Conservation (phyloP, 2,329 filamentous ascomycete genomes). For the Tolypocladium ophioglossoides region DNA sequence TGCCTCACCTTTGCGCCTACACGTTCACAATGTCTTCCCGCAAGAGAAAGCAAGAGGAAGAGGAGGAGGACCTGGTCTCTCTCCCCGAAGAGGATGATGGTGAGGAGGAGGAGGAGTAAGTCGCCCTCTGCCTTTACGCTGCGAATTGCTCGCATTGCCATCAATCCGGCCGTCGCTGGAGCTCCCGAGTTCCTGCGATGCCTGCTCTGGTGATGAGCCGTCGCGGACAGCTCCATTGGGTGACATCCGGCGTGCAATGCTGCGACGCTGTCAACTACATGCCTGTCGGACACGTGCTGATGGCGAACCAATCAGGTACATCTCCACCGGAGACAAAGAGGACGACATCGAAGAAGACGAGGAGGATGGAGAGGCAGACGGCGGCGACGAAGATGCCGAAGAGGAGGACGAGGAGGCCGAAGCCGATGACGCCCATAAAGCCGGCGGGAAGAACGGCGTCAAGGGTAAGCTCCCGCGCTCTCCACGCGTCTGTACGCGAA, state of each 20-base stretch:
- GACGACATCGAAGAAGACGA: constrained; percentile 28
- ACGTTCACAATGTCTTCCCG: constrained; percentile 32
- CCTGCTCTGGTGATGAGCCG: background rate
- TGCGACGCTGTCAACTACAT: background rate
- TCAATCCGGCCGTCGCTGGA: background rate
- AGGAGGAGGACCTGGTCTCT: constrained; percentile 47
- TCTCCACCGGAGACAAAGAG: constrained; percentile 28
- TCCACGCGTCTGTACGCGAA: background rate
- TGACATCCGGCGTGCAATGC: background rate
- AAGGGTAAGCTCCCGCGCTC: constrained; percentile 18
- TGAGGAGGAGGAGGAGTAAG: constrained; percentile 46
- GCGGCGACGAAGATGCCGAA: constrained; percentile 24
- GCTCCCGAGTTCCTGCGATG: background rate
- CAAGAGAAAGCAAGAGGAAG: constrained; percentile 50
- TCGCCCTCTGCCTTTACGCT: constrained; percentile 2
- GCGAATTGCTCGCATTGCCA: background rate
- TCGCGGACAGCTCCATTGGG: background rate
- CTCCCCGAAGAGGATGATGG: constrained; percentile 40
- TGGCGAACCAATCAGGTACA: constrained; percentile 16
- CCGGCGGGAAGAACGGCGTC: constrained; percentile 18
- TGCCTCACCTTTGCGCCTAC: background rate
- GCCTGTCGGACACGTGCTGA: constrained; percentile 2
- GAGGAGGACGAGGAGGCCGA: constrained; percentile 20
- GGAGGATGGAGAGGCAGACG: constrained; percentile 26
- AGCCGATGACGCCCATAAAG: constrained; percentile 13